Evolutionary conservation across 139 green algal genomes (phyloP).

Genomic region (Raphidocelis subcapitata): DNA sequence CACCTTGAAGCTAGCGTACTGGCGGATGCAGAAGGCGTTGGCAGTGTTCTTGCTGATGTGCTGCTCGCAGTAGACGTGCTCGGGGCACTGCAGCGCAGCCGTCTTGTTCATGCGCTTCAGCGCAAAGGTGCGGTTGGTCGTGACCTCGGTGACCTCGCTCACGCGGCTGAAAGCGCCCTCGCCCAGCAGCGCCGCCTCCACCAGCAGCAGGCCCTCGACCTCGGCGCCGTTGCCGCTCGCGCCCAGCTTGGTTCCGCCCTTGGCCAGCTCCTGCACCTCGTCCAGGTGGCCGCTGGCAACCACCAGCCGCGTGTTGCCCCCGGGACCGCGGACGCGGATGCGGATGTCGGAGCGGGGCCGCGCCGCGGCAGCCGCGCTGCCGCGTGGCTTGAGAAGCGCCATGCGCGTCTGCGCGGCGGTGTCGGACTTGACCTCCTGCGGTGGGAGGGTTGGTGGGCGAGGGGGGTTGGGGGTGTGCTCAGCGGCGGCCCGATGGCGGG

Average conservation of each 20-base stretch:
- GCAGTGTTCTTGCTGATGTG: slow-evolving; percentile 61
- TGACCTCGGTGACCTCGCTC: slow-evolving; percentile 62
- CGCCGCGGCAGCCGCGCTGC: slow-evolving; percentile 37
- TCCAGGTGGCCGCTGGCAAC: slow-evolving; percentile 80
- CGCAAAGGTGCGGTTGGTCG: slow-evolving; percentile 75
- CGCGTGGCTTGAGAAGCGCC: slow-evolving; percentile 48
- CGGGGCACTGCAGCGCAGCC: slow-evolving; percentile 85
- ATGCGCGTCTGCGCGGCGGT: slow-evolving; percentile 34
- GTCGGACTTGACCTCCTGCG: slow-evolving; percentile 25
- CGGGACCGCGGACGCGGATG: slow-evolving; percentile 6
- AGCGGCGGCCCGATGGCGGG: not conserved
- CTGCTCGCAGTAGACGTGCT: slow-evolving; percentile 95
- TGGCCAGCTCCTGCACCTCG: slow-evolving; percentile 74
- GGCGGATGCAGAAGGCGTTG: slow-evolving; percentile 86
- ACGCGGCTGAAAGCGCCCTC: slow-evolving; percentile 86
- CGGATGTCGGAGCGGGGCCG: slow-evolving; percentile 41
- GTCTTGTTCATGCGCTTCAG: slow-evolving; percentile 95
- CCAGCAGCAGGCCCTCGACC: slow-evolving; percentile 48
- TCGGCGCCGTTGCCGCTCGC: not conserved
- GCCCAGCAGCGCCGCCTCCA: slow-evolving; percentile 80
- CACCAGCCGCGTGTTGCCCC: not conserved
- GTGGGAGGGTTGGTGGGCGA: no score
- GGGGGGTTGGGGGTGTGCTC: slow-evolving; percentile 37
- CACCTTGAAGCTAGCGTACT: slow-evolving; percentile 81
- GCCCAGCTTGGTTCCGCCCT: slow-evolving; percentile 26